Evolutionary conservation across 208 protist genomes (phyloP).

Genomic region (Leishmania major): DNA sequence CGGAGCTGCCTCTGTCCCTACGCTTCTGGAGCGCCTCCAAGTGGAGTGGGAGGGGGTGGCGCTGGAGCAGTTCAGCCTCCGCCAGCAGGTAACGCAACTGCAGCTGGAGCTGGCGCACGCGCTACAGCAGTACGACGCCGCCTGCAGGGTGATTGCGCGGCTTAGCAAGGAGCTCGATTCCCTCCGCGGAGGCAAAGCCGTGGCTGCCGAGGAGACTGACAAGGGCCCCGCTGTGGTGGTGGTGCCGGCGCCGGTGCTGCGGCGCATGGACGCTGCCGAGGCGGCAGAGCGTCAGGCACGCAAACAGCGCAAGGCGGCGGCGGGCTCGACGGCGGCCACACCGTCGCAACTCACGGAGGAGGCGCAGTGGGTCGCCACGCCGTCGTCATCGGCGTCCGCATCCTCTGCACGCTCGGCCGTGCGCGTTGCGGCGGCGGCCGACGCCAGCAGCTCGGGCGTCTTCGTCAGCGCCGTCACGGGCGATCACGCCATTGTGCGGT

Average conservation of each 20-base stretch:
- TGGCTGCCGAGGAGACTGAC: conserved; percentile 6
- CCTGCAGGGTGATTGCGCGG: conserved; percentile 98
- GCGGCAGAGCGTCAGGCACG: conserved; percentile 41
- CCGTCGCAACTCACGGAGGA: conserved; percentile 10
- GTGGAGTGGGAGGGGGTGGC: conserved; percentile 99
- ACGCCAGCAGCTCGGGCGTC: conserved; percentile 9
- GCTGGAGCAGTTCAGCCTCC: conserved; percentile 97
- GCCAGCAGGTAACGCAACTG: conserved; percentile 90
- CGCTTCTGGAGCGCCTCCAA: conserved; percentile 95
- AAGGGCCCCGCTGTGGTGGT: conserved; percentile 15
- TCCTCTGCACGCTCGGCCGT: conserved; percentile 11
- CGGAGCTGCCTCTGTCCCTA: conserved; percentile 85
- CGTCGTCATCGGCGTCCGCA: conserved; percentile 5
- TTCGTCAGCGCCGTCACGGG: conserved; percentile 30
- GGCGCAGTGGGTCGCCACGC: conserved; percentile 9
- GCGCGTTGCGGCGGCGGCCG: conserved; percentile 16
- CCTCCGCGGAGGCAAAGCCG: conserved; percentile 15
- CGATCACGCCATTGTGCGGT: conserved; percentile 46
- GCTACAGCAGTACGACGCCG: conserved; percentile 99
- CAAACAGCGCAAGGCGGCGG: conserved; percentile 34
- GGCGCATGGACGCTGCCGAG: conserved; percentile 37
- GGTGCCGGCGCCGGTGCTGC: conserved; percentile 43
- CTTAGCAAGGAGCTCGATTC: conserved; percentile 83
- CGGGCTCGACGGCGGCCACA: neutral
- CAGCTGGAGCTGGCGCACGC: conserved; percentile 97